Conservation (phyloP, 331 rosid genomes). For the Dryas integrifolia region DNA sequence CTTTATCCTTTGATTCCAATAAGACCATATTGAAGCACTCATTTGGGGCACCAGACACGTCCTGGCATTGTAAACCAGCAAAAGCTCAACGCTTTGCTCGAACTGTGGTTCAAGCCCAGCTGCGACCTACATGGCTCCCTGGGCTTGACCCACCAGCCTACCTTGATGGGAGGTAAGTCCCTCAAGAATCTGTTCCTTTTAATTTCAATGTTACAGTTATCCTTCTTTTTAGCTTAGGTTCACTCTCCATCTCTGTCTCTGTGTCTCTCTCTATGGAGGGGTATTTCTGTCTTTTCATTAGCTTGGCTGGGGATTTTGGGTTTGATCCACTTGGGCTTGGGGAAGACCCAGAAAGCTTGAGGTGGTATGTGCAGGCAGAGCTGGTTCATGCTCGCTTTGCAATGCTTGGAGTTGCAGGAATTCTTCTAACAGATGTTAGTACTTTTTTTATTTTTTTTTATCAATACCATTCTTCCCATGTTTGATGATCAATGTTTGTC, state of each 20-base stretch:
- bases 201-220: not conserved
- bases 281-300: conserved; percentile 23
- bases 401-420: conserved; percentile 85
- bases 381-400: conserved; percentile 88
- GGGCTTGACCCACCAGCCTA: conserved; percentile 89
- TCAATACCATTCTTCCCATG: too few species aligned
- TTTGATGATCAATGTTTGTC: not conserved
- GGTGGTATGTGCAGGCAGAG: conserved; percentile 97
- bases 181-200: not conserved
- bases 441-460: not conserved
- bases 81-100: conserved; percentile 22
- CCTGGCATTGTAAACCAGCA: conserved; percentile 33
- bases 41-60: conserved; percentile 19
- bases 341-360: conserved; percentile 82
- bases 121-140: conserved; percentile 89
- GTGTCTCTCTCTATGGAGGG: not conserved
- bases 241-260: not conserved
- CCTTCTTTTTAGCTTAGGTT: not conserved
- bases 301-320: conserved; percentile 85
- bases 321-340: conserved; percentile 97
- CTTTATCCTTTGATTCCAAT: conserved; percentile 27
- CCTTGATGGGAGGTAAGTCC: conserved; percentile 79
- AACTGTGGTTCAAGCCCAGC: conserved; percentile 42
- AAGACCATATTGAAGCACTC: conserved; percentile 29
- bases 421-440: conserved; percentile 87